Conservation (phyloP, 805 yeast genomes). For the Saturnispora dispora region DNA sequence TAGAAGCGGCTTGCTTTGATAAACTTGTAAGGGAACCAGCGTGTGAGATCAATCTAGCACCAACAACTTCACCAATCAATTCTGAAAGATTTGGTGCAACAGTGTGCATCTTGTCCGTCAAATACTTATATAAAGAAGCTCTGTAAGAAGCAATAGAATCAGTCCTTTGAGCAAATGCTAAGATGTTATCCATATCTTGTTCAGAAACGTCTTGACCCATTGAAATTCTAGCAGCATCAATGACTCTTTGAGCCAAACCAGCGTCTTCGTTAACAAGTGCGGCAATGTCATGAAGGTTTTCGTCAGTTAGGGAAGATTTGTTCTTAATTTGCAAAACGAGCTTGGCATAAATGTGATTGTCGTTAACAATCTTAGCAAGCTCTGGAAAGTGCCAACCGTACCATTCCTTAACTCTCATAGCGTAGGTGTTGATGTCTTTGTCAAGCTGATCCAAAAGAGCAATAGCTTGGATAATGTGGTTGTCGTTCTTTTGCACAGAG, state of each 20-base stretch:
- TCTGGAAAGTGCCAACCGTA: slow-evolving; percentile 99
- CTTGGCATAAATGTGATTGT: slow-evolving; percentile 79
- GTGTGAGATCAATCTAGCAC: slow-evolving; percentile 96
- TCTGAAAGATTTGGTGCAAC: slow-evolving; percentile 97
- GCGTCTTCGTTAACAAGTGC: slow-evolving; percentile 87
- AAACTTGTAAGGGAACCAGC: slow-evolving; percentile 96
- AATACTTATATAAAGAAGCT: slow-evolving; percentile 69
- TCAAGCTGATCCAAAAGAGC: slow-evolving; percentile 95
- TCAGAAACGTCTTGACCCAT: slow-evolving; percentile 99
- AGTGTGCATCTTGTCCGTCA: slow-evolving; percentile 92
- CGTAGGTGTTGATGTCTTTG: slow-evolving; percentile 94
- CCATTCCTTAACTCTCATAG: slow-evolving; percentile 98
- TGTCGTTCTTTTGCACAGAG: slow-evolving; percentile 96
- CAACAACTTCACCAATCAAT: slow-evolving; percentile 96
- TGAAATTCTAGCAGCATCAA: slow-evolving; percentile 91
- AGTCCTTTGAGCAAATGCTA: slow-evolving; percentile 88
- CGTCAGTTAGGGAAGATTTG: slow-evolving; percentile 74
- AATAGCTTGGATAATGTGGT: slow-evolving; percentile 98
- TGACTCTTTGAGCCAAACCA: slow-evolving; percentile 80
- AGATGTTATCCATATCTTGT: slow-evolving; percentile 85
- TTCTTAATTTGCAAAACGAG: slow-evolving; percentile 77
- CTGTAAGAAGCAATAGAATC: slow-evolving; percentile 89
- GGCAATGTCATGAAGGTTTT: slow-evolving; percentile 81
- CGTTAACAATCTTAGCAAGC: slow-evolving; percentile 83
- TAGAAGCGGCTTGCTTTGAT: slow-evolving; percentile 98